Base-by-base conservation (phyloP, 2,329 filamentous ascomycete species). In the Botryosphaeria agaves region DNA sequence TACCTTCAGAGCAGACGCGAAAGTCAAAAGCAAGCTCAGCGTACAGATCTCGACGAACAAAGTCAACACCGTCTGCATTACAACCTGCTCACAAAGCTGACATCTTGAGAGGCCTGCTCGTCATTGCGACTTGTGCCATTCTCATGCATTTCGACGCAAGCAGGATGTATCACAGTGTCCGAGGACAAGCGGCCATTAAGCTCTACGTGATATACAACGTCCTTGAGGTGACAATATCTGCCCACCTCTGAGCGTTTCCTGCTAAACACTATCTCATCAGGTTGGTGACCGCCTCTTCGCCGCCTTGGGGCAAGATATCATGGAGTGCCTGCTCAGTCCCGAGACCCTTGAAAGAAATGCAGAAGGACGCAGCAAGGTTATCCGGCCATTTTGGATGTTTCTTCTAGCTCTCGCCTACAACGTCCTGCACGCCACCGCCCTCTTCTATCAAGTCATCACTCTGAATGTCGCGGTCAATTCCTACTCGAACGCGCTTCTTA, bases 121-220 rank as follows among this genome's bases (percentile, higher is more conserved):
- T 98, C 36, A 69, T 94, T 29, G 74, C 71, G 44, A 94, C 83
- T 46, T 92, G 82, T 42, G 61, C 78, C 30, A 72, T 87, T 9
- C 62, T 98, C 30, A 87, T 93, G 74, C 76, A 72, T 15, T 76
- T 98, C 27, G 91, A 98, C 49, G 89, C 89, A 5, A 94, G 85
- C 48, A 73, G 85, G 30, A 94, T 95, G 82, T 98, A 98, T 47
- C 89, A 98, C 52, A 85, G 85, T 44, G 93, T 98, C 43, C 77
- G 87, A 28, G 89, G 84, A 0, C 89, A 98, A 52, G 87, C 85
- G 2, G 85, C 87, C 5, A 94, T 98, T 57, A 98, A 98, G 50
- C 68, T 98, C 7, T 98, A 98, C 51, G 89, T 98, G 35, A 95
- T 98, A 32, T 98, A 93, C 62, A 98, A 98, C 47, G 81, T 94